Evolutionary conservation across 495 filamentous ascomycete species (phyloP).

Genomic region (Penicillium bovifimosum): DNA sequence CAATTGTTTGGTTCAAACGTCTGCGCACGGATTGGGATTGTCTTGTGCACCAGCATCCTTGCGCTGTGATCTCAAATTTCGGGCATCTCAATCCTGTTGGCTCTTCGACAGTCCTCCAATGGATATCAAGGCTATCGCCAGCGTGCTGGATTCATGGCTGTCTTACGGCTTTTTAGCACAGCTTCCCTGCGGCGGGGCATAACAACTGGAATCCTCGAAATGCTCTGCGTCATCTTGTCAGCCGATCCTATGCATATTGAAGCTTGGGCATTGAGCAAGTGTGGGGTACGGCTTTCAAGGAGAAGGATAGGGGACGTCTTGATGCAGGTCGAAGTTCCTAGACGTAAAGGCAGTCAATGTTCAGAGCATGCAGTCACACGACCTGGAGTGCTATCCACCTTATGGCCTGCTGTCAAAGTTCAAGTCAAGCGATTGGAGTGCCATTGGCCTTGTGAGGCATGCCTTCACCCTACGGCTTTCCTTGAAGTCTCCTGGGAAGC

Average conservation of each 20-base stretch:
- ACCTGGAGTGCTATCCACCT: too few relatives aligned
- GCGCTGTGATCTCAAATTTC: not conserved
- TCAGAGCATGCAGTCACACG: too few relatives aligned
- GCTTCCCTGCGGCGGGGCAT: not conserved
- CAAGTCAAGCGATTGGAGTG: not conserved
- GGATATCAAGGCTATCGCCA: not conserved
- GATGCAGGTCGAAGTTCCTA: not conserved
- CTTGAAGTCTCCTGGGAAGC: not conserved
- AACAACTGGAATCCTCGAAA: not conserved
- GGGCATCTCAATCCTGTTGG: too few relatives aligned
- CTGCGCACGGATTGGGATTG: not conserved
- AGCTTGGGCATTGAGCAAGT: not conserved
- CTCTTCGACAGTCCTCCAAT: not conserved
- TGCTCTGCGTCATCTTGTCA: not conserved
- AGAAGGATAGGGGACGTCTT: not conserved
- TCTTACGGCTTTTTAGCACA: too few relatives aligned
- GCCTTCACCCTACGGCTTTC: too few relatives aligned
- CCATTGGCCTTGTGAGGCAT: not conserved
- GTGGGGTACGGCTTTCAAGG: not conserved
- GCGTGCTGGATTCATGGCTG: not conserved
- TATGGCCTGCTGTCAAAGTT: not conserved
- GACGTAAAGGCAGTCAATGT: too few relatives aligned
- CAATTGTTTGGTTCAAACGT: too few relatives aligned
- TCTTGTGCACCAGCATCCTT: not conserved
- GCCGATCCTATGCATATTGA: too few relatives aligned